Evolutionary conservation across 495 filamentous ascomycete species (phyloP).

Genomic region (Tricharina praecox): DNA sequence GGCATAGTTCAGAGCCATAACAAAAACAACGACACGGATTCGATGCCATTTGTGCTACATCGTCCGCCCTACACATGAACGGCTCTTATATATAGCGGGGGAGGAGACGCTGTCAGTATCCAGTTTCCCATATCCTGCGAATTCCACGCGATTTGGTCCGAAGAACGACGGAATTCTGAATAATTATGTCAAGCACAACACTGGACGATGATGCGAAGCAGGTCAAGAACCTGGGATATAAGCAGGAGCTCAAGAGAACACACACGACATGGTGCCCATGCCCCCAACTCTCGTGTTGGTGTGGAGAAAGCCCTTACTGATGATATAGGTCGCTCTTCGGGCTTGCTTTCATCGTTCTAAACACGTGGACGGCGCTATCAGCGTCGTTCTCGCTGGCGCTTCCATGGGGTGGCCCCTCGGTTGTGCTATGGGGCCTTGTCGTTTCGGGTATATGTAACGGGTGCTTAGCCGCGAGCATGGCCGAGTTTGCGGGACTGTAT

Average conservation of each 20-base stretch:
- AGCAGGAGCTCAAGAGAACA: conserved; percentile 44
- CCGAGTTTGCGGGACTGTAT: conserved; percentile 57
- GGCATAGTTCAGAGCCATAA: no score
- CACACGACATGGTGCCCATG: conserved; percentile 28
- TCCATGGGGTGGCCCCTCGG: conserved; percentile 37
- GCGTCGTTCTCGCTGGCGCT: conserved; percentile 38
- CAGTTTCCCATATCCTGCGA: no score
- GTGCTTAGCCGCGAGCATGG: conserved; percentile 52
- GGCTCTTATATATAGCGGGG: no score
- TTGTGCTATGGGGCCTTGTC: conserved; percentile 44
- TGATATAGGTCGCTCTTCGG: conserved; percentile 35
- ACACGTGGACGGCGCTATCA: conserved; percentile 42
- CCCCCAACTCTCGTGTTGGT: neutral
- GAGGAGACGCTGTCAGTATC: no score
- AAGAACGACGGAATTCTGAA: no score
- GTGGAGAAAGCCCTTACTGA: neutral
- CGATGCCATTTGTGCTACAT: no score
- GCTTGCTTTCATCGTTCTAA: conserved; percentile 43
- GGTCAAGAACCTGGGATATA: conserved; percentile 42
- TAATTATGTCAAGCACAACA: no score
- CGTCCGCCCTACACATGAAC: no score
- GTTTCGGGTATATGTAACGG: conserved; percentile 55
- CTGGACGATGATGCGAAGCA: conserved; percentile 37
- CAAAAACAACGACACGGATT: no score
- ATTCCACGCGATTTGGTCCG: no score